phyloP scores from a whole-genome alignment of 768 basidiomycete genomes.

The Inosperma sp. region DNA sequence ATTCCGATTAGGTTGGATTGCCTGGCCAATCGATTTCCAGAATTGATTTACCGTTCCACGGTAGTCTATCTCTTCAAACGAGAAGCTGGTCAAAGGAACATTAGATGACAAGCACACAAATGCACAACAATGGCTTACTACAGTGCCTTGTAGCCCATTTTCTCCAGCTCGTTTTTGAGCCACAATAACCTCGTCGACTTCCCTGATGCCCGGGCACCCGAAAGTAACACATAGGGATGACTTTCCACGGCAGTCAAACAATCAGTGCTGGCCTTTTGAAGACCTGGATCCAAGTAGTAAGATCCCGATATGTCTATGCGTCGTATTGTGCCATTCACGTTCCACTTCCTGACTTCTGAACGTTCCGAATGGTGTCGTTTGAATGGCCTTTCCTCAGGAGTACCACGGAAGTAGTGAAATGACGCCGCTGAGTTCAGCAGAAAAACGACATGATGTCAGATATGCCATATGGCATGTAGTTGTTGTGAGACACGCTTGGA shows the following conservation, averaged over 20 bases:
- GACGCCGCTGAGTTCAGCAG: background rate
- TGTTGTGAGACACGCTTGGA: too few relatives aligned
- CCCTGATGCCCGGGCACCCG: constrained; percentile 6
- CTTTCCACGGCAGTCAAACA: background rate
- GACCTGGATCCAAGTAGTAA: constrained; percentile 6
- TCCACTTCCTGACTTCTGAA: background rate
- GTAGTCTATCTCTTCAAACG: constrained; percentile 5
- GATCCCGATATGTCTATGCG: background rate
- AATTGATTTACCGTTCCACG: constrained; percentile 1
- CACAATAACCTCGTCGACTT: constrained; percentile 4
- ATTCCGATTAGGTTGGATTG: constrained; percentile 1
- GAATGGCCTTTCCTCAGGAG: constrained; percentile 2
- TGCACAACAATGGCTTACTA: constrained; percentile 5
- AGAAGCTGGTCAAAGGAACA: background rate
- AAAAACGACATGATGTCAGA: background rate
- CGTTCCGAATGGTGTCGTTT: background rate
- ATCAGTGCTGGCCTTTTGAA: background rate
- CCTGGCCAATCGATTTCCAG: constrained; percentile 1
- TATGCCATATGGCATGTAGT: too few relatives aligned
- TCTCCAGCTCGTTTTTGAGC: constrained; percentile 1
- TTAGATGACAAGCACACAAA: background rate
- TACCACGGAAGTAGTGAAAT: constrained; percentile 2
- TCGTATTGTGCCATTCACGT: constrained; percentile 1
- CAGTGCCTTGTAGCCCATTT: background rate
- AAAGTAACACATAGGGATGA: background rate